These are phyloP conservation scores for Silene latifolia DNA, from an alignment of 148 eudicot genomes.

Conservation along the genomic window DNA sequence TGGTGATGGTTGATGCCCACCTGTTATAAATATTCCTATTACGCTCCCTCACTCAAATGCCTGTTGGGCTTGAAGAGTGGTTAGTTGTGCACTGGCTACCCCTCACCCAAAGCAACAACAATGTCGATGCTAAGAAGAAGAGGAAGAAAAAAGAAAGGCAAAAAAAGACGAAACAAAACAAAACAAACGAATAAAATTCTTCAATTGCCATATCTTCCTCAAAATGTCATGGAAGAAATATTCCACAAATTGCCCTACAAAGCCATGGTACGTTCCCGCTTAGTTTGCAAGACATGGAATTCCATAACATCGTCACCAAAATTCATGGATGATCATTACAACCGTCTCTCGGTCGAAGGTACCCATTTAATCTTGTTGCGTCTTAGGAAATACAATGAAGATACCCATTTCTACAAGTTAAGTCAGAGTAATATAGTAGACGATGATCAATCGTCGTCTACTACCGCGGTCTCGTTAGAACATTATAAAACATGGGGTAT, in stretches of 20 bases:
- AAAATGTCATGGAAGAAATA: slow-evolving; percentile 11
- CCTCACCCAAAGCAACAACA: no score
- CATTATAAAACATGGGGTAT: no score
- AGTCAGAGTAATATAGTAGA: not conserved
- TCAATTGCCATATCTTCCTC: slow-evolving; percentile 5
- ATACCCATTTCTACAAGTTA: not conserved
- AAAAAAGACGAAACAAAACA: no score
- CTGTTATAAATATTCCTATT: no score
- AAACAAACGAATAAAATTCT: no score
- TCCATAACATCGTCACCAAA: not conserved
- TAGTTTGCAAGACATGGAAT: slow-evolving; percentile 1
- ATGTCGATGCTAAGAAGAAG: no score
- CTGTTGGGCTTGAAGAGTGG: no score
- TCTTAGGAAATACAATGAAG: not conserved
- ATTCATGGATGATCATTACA: not conserved
- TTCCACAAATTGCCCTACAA: slow-evolving; percentile 14
- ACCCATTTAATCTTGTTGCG: not conserved
- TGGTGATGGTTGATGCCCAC: no score
- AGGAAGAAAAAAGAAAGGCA: no score
- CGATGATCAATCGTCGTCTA: not conserved
- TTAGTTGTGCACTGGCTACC: no score
- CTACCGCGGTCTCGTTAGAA: no score
- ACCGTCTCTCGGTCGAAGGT: not conserved
- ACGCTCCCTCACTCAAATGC: no score
- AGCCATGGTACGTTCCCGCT: not conserved